Evolutionary conservation across 306 rosid species (phyloP).

Genomic region (Argentina anserina): DNA sequence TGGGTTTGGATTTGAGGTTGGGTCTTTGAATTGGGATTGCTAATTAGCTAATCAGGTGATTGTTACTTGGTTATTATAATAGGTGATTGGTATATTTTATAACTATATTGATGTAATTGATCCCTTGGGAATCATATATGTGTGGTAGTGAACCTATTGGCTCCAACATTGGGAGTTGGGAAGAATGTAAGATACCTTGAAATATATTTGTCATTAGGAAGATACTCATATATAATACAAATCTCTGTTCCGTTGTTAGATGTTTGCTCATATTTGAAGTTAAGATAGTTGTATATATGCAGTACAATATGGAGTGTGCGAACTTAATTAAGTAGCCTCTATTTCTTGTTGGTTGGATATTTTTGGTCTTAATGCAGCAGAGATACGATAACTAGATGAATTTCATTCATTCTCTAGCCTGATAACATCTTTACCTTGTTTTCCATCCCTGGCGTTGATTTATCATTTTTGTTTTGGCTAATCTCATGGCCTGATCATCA

Average conservation of each 20-base stretch:
- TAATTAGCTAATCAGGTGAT: neutral
- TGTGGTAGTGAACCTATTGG: neutral
- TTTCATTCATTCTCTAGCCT: neutral
- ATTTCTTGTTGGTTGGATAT: neutral
- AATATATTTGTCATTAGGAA: neutral
- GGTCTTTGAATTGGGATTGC: conserved; percentile 30
- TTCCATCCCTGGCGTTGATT: neutral
- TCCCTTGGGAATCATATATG: neutral
- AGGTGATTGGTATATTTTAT: neutral
- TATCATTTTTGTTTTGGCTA: neutral
- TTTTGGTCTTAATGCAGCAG: neutral
- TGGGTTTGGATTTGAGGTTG: conserved; percentile 69
- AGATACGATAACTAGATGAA: neutral
- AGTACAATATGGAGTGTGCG: neutral
- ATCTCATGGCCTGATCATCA: neutral
- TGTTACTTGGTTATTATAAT: neutral
- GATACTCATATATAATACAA: neutral
- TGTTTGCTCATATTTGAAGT: neutral
- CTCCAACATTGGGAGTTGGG: neutral
- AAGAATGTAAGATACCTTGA: neutral
- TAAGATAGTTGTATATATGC: neutral
- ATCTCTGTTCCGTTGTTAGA: neutral
- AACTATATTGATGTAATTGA: neutral
- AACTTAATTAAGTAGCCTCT: neutral
- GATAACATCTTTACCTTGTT: neutral